Evolutionary conservation across 139 green algal genomes (phyloP).

Genomic region (Chlorella sp.): DNA sequence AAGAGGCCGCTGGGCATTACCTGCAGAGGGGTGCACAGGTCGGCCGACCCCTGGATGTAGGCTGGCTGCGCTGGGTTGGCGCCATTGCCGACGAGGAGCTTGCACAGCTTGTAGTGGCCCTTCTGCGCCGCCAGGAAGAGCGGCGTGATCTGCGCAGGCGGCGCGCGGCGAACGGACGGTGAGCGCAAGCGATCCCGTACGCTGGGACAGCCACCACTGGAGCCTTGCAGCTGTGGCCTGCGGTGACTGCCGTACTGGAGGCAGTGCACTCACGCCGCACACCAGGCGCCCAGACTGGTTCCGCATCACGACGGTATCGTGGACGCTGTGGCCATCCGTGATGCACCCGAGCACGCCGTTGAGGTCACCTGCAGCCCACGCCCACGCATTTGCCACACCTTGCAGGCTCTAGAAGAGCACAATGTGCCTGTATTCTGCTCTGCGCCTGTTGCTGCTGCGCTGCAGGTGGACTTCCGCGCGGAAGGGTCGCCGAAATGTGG

Average conservation of each 20-base stretch:
- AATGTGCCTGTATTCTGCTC: too few species aligned
- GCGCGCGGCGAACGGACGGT: too few species aligned
- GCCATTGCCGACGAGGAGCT: neutral
- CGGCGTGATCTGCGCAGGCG: neutral
- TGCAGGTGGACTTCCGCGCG: too few species aligned
- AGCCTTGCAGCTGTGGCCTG: too few species aligned
- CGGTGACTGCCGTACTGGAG: too few species aligned
- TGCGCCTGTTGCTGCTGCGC: too few species aligned
- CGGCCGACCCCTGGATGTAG: neutral
- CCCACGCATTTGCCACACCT: too few species aligned
- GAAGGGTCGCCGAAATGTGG: too few species aligned
- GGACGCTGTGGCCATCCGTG: neutral
- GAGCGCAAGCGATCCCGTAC: too few species aligned
- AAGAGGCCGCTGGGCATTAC: neutral
- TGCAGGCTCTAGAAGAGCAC: too few species aligned
- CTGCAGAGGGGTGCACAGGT: neutral
- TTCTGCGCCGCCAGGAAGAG: neutral
- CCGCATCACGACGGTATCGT: neutral
- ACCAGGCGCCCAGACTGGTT: neutral
- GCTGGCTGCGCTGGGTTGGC: neutral
- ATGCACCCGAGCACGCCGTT: neutral
- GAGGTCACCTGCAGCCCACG: neutral
- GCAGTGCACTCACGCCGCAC: neutral
- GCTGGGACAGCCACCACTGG: too few species aligned
- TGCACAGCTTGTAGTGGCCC: neutral